These are phyloP conservation scores for Aspergillus uvarum DNA, from an alignment of 2,329 filamentous ascomycete genomes.

Conservation along the genomic window DNA sequence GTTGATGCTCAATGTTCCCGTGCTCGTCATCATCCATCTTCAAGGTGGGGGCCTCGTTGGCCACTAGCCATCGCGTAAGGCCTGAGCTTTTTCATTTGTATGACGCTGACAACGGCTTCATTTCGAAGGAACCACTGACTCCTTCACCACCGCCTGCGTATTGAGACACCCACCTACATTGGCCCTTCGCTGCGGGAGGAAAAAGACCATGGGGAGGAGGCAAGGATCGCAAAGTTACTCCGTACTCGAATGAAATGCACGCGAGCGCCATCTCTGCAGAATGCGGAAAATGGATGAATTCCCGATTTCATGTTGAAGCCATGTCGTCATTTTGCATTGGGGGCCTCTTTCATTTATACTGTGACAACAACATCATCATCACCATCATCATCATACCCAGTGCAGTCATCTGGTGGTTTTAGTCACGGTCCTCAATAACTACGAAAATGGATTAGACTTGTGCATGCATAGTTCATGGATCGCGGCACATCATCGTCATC, in stretches of 20 bases:
- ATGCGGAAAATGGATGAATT: slow-evolving; percentile 7
- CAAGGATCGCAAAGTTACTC: slow-evolving; percentile 4
- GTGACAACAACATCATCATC: not conserved
- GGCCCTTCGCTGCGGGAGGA: not conserved
- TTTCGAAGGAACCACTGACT: not conserved
- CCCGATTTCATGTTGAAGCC: not conserved
- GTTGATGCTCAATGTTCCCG: not conserved
- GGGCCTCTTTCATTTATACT: not conserved
- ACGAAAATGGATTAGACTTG: not conserved
- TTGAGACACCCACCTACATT: not conserved
- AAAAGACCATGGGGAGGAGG: not conserved
- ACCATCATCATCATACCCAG: not conserved
- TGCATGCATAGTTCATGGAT: not conserved
- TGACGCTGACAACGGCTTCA: not conserved
- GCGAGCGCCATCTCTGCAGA: slow-evolving; percentile 14
- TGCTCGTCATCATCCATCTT: not conserved
- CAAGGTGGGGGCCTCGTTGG: not conserved
- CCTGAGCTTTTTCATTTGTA: not conserved
- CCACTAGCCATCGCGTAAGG: not conserved
- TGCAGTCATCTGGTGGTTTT: not conserved
- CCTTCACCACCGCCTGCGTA: not conserved
- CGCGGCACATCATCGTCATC: not conserved
- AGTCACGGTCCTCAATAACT: not conserved
- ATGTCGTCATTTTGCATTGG: slow-evolving; percentile 17
- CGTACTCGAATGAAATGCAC: not conserved